Evolutionary conservation across 2,329 filamentous ascomycete genomes (phyloP), one percentile per base, ranked within the genome.

Genomic region (Xylariaceae sp.): DNA sequence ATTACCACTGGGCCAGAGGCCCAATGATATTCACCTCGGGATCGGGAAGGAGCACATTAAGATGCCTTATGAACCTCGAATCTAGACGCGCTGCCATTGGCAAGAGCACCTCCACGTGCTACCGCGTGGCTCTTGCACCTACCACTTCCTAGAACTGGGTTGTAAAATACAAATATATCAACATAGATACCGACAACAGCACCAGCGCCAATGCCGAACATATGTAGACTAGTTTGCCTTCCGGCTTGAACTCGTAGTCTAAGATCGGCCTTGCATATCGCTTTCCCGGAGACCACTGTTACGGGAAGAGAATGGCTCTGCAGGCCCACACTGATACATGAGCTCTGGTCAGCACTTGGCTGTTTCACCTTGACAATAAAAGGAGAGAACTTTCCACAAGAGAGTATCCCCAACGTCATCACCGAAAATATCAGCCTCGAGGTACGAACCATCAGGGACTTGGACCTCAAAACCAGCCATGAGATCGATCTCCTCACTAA

Each of bases 231-330:
- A 5, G 48, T 45, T 39, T 54, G 45, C 1, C 48, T 42, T 18
- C 52, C 52, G 35, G 52, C 52, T 15, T 54, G 52, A n/a, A 54
- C 52, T 7, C 52, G 52, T 19, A 54, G 45, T 30, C 52, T 42
- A 14, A 54, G 45, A 31, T 54, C 49, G 0, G 52, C 52, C 22
- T 54, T 54, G 48, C 52, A 54, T 11, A 45, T 54, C 14, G 48
- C 48, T 7, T 38, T 39, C 17, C 52, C 52, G 0, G 48, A 48
- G 11, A 27, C 11, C 12, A 54, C 52, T 6, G 45, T 54, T 5
- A 54, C 45, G 6, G 52, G 52, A 3, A 54, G 52, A 31, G 45
- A 47, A 6, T 48, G 48, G 33, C 42, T 48, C 45, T 42, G 46
- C 18, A 54, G 18, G 32, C 52, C 52, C 6, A 36, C 49, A 19